Evolutionary conservation across 1,284 basidiomycete species (phyloP).

Genomic region (Ceratobasidium sp.): DNA sequence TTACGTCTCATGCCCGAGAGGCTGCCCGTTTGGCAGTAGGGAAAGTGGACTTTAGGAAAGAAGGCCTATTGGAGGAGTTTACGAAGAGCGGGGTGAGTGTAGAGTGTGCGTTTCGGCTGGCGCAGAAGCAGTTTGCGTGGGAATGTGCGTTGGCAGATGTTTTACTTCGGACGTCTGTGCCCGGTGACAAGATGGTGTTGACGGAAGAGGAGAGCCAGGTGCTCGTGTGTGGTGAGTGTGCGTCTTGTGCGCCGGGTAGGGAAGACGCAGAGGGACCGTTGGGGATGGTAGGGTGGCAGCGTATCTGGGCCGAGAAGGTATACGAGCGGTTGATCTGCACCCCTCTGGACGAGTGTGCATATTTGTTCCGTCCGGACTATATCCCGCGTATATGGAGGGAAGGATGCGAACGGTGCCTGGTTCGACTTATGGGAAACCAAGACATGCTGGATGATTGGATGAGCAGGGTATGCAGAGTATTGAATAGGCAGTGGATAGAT

Average conservation of each 20-base stretch:
- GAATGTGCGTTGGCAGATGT: conserved; percentile 2
- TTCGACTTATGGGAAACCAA: neutral
- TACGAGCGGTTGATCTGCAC: neutral
- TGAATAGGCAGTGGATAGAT: neutral
- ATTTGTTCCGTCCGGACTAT: conserved; percentile 3
- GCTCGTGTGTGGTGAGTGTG: neutral
- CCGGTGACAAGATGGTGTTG: neutral
- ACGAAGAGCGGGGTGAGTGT: neutral
- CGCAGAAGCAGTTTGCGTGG: conserved; percentile 16
- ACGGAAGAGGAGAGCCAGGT: neutral
- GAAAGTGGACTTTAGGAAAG: conserved; percentile 3
- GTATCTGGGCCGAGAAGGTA: neutral
- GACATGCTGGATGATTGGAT: conserved; percentile 1
- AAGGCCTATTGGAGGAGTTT: neutral
- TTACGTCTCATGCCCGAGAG: neutral
- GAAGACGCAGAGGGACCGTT: neutral
- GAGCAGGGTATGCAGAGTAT: neutral
- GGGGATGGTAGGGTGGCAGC: neutral
- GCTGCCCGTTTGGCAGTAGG: neutral
- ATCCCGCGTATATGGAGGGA: neutral
- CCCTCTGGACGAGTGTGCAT: neutral
- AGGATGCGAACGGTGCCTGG: neutral
- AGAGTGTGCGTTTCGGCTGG: neutral
- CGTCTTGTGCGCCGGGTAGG: too few species aligned
- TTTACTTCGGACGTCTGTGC: neutral